Percentiles rank a stretch among this genome's conserved stretches.
Conservation (phyloP, 306 rosid genomes). For the Inga leiocalycina region DNA sequence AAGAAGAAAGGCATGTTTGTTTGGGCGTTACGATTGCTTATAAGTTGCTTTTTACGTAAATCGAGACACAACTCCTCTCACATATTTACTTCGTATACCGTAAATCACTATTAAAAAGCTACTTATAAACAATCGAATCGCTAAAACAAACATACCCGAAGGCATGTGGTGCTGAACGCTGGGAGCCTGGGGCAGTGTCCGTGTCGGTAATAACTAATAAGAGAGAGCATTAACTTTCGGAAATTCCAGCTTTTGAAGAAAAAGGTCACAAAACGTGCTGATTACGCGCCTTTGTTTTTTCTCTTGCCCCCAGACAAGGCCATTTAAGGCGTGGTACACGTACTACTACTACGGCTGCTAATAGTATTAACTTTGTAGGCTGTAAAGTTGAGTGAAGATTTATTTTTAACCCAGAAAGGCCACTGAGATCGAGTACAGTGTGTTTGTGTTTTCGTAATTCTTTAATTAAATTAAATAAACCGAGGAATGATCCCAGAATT, state of each 20-base stretch:
- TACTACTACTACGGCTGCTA: background rate
- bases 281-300: constrained; percentile 32
- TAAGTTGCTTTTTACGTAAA: too few species aligned
- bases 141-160: too few species aligned
- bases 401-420: constrained; percentile 24
- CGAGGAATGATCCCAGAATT: constrained; percentile 8
- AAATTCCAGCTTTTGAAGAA: constrained; percentile 29
- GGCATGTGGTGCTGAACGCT: constrained; percentile 54
- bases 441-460: background rate
- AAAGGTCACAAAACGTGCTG: constrained; percentile 37
- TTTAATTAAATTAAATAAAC: background rate
- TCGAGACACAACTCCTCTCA: too few species aligned
- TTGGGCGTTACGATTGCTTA: too few species aligned
- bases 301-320: constrained; percentile 24
- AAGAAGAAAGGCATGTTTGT: too few species aligned
- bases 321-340: background rate
- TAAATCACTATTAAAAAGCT: too few species aligned
- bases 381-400: background rate
- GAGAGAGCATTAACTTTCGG: background rate
- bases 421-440: background rate
- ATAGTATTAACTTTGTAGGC: background rate
- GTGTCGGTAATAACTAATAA: constrained; percentile 37
- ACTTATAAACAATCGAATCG: too few species aligned
- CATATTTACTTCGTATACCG: too few species aligned
- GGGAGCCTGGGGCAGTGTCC: constrained; percentile 27